Evolutionary conservation across 805 yeast species (phyloP).

Genomic region (Ogataea trehalophila): DNA sequence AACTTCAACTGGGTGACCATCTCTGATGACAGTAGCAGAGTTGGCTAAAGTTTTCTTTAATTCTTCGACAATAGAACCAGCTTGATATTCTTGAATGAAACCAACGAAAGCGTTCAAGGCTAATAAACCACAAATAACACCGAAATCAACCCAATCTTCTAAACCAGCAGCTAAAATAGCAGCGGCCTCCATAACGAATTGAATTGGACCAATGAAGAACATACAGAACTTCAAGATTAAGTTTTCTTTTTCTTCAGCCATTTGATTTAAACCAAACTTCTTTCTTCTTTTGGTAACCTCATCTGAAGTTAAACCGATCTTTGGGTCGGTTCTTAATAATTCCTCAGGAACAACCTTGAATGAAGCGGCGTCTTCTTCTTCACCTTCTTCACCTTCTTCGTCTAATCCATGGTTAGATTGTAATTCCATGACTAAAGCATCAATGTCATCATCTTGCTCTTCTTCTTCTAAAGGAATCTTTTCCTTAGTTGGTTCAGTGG

Average conservation of each 20-base stretch:
- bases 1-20: conserved; percentile 71
- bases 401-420: conserved; percentile 61
- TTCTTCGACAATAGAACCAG: conserved; percentile 96
- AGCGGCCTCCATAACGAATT: conserved; percentile 97
- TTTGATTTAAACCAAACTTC: conserved; percentile 86
- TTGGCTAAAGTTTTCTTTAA: conserved; percentile 92
- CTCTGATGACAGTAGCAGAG: conserved; percentile 80
- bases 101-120: conserved; percentile 89
- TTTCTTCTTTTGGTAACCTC: conserved; percentile 81
- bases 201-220: conserved; percentile 94
- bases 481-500: conserved; percentile 16
- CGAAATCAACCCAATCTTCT: conserved; percentile 98
- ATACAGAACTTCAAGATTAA: conserved; percentile 69
- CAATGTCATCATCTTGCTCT: conserved; percentile 66
- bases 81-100: conserved; percentile 96
- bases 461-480: neutral
- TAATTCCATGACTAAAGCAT: conserved; percentile 70
- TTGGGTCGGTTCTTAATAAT: conserved; percentile 75
- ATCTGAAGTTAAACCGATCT: conserved; percentile 68
- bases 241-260: conserved; percentile 86
- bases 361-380: conserved; percentile 46
- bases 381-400: conserved; percentile 50
- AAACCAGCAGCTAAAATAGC: conserved; percentile 93
- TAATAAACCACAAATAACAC: conserved; percentile 89
- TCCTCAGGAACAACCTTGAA: conserved; percentile 84